Conservation (phyloP, 2,329 filamentous ascomycete genomes). For the Penicillium sp. region DNA sequence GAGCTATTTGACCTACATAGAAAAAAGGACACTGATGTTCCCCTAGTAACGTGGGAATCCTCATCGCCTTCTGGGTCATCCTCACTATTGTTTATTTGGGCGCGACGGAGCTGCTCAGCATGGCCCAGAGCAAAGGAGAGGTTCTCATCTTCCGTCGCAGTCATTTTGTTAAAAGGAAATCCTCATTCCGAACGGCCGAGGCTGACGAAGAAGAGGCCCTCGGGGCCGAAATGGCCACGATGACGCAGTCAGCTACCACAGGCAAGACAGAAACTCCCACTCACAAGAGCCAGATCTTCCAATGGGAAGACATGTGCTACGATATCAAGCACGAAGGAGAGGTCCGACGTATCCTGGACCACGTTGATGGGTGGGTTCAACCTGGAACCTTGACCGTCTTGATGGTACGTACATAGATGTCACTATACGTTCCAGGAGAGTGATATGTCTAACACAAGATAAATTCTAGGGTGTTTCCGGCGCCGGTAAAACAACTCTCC, state of each 20-base stretch:
- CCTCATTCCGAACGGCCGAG: background rate
- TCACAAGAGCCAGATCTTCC: constrained; percentile 59
- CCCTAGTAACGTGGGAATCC: background rate
- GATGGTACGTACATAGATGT: constrained; percentile 56
- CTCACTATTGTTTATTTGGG: background rate
- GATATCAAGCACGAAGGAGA: constrained; percentile 74
- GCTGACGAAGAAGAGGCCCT: background rate
- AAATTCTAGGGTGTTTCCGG: constrained; percentile 66
- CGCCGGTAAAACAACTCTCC: constrained; percentile 82
- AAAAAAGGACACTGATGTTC: background rate
- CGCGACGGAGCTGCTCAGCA: background rate
- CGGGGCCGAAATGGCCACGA: background rate
- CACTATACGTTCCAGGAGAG: background rate
- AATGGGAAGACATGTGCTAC: constrained; percentile 78
- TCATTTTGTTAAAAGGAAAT: background rate
- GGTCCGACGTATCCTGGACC: constrained; percentile 68
- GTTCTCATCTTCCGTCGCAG: background rate
- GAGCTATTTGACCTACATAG: background rate
- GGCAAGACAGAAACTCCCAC: background rate
- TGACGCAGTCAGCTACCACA: background rate
- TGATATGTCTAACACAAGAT: background rate
- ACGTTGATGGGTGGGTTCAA: constrained; percentile 87
- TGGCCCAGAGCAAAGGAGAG: background rate
- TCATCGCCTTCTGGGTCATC: background rate
- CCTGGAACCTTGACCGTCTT: constrained; percentile 81